Conservation (phyloP, 129 eudicot species). For the Solidago caesia region DNA sequence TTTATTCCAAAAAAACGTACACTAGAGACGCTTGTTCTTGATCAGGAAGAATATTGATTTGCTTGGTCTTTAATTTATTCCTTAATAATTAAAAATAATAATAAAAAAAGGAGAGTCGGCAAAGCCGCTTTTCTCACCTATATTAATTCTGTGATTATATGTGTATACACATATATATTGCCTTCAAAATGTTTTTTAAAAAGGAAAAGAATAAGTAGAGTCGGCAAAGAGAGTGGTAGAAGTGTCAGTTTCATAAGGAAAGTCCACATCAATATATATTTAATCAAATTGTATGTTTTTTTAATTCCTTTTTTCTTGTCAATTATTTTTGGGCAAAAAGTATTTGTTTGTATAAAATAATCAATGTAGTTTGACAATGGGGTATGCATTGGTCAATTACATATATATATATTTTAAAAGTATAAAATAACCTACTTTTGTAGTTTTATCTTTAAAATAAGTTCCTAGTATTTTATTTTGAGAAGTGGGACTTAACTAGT, state of each 20-base stretch:
- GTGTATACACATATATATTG: background rate
- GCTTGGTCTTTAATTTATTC: too few species aligned
- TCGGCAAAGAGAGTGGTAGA: slow-evolving; percentile 39
- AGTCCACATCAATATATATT: background rate
- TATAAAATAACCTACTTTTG: too few species aligned
- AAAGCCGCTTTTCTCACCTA: background rate
- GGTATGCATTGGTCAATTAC: slow-evolving; percentile 20
- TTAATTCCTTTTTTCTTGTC: slow-evolving; percentile 1
- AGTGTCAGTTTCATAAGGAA: slow-evolving; percentile 27
- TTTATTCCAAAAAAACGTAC: too few species aligned
- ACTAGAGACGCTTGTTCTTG: too few species aligned
- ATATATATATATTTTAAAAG: too few species aligned
- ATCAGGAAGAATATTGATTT: too few species aligned
- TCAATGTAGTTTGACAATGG: slow-evolving; percentile 24
- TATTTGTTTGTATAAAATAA: slow-evolving; percentile 4
- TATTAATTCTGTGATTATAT: background rate
- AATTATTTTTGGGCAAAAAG: slow-evolving; percentile 24
- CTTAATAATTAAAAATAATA: background rate
- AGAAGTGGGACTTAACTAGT: too few species aligned
- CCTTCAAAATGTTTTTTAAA: background rate
- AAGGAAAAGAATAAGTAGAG: slow-evolving; percentile 5
- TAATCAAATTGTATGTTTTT: slow-evolving; percentile 1
- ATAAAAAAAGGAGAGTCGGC: background rate
- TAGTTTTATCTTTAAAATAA: too few species aligned
- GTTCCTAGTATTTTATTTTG: too few species aligned